phyloP scores from a whole-genome alignment of 2,329 filamentous ascomycete genomes.

The Simplicillium sp. region DNA sequence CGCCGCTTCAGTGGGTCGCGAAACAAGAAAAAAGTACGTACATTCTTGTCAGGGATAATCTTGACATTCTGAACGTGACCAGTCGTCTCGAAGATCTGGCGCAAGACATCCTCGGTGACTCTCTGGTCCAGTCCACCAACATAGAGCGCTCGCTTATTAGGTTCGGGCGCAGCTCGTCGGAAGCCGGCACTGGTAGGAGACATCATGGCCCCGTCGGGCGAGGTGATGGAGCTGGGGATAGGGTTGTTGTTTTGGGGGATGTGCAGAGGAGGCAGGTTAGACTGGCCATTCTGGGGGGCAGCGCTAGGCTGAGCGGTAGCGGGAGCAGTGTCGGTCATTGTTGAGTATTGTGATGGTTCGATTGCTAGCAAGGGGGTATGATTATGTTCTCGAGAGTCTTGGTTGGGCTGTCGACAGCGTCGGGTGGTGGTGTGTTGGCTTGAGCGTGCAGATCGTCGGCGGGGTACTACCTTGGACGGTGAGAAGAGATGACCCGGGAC shows the following conservation, averaged over 20 bases:
- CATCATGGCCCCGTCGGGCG: constrained; percentile 65
- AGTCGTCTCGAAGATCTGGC: constrained; percentile 97
- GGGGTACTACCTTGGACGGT: too few relatives aligned
- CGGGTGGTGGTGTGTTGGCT: too few relatives aligned
- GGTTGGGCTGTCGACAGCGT: background rate
- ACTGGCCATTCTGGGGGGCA: constrained; percentile 43
- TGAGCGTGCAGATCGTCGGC: too few relatives aligned
- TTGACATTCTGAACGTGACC: constrained; percentile 98
- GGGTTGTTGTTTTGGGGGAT: constrained; percentile 96
- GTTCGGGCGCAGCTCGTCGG: constrained; percentile 88
- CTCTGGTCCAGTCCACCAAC: constrained; percentile 90
- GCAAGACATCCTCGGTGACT: constrained; percentile 91
- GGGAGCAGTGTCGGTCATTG: constrained; percentile 72
- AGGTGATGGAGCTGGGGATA: constrained; percentile 86
- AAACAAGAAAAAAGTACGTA: constrained; percentile 44
- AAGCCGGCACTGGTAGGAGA: constrained; percentile 79
- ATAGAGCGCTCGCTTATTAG: constrained; percentile 96
- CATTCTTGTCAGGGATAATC: constrained; percentile 99
- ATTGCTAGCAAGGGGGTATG: constrained; percentile 10
- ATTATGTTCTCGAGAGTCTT: background rate
- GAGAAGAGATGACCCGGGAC: too few relatives aligned
- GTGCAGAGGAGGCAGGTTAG: constrained; percentile 67
- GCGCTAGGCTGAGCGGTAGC: constrained; percentile 55
- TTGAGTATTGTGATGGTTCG: constrained; percentile 15
- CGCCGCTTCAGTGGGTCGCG: too few relatives aligned